Base-by-base conservation (phyloP, 768 basidiomycete genomes). In the Cystofilobasidium bisporidii region DNA sequence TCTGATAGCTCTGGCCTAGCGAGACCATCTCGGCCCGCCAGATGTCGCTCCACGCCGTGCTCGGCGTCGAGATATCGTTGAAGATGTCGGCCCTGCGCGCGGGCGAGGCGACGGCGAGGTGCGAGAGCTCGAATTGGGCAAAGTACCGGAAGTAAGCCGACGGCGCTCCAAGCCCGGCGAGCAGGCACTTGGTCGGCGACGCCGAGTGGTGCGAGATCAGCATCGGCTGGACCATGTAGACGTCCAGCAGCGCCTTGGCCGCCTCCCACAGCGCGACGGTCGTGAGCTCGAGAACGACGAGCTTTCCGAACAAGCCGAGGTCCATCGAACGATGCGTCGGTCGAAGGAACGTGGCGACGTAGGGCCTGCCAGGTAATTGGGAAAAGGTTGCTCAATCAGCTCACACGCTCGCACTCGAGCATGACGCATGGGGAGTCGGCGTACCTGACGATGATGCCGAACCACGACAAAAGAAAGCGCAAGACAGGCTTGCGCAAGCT, bases 211-310 rank as follows among this genome's bases (percentile, higher is more conserved):
- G 57, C 3, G 68, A 69, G 58, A 69, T 64, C 14, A 41, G 28
- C 62, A 69, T 69, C 17, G 68, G 68, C 59, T 69, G 67, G 30
- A 61, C 63, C 68, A 69, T 69, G 63, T 69, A 69, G 26, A 69
- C 61, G 24, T 53, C 40, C 2, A 69, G 40, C 15, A 69, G 40
- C 3, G 68, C 63, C 18, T 61, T 59, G 22, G 43, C 63, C 18
- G 63, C 41, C 43, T 64, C 68, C 68, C 68, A 69, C 17, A 63
- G 32, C 5, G 62, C n/a, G 18, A 69, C 41, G 10, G 63, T 69
- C n/a, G 53, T 45, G 12, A 56, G 26, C 45, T 69, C 43, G 10
- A 69, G 43, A 20, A 64, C 36, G 28, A 64, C 6, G 45, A 69
- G 61, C 20, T 47, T 60, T 20, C 41, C 36, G 40, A 69, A 48